phyloP scores from a whole-genome alignment of 371 early-diverging fungal species.

The Lichtheimia hyalospora region DNA sequence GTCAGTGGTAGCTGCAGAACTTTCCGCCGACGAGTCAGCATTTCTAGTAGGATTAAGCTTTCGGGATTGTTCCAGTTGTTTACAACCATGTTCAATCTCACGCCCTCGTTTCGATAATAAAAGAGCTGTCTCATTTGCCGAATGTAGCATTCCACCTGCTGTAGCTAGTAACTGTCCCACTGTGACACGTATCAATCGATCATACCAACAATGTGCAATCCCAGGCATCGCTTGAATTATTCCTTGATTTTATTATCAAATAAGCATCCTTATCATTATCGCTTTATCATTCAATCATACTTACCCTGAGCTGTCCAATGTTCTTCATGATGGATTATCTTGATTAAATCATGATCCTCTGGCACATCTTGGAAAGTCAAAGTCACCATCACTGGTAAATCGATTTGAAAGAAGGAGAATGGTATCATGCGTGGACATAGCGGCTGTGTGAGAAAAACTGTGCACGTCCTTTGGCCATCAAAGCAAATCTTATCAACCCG shows the following conservation, averaged over 20 bases:
- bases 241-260: slow-evolving; percentile 21
- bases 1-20: neutral
- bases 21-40: neutral
- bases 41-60: neutral
- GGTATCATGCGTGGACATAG: slow-evolving; percentile 26
- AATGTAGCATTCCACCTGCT: slow-evolving; percentile 52
- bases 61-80: neutral
- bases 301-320: slow-evolving; percentile 29
- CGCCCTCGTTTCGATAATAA: slow-evolving; percentile 2
- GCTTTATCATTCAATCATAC: neutral
- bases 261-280: neutral
- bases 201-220: slow-evolving; percentile 58
- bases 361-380: slow-evolving; percentile 18
- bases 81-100: slow-evolving; percentile 4
- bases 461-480: slow-evolving; percentile 18
- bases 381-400: slow-evolving; percentile 20
- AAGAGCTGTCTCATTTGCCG: slow-evolving; percentile 42
- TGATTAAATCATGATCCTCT: slow-evolving; percentile 9
- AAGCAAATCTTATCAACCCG: slow-evolving; percentile 23
- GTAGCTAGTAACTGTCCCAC: slow-evolving; percentile 49
- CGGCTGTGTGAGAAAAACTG: slow-evolving; percentile 22
- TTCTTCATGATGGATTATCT: slow-evolving; percentile 20
- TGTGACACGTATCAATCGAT: slow-evolving; percentile 53
- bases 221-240: slow-evolving; percentile 57
- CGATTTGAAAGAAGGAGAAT: slow-evolving; percentile 3